These are phyloP conservation scores for Vitis vinifera DNA, from an alignment of 164 flowering plant genomes.

Conservation along the genomic window DNA sequence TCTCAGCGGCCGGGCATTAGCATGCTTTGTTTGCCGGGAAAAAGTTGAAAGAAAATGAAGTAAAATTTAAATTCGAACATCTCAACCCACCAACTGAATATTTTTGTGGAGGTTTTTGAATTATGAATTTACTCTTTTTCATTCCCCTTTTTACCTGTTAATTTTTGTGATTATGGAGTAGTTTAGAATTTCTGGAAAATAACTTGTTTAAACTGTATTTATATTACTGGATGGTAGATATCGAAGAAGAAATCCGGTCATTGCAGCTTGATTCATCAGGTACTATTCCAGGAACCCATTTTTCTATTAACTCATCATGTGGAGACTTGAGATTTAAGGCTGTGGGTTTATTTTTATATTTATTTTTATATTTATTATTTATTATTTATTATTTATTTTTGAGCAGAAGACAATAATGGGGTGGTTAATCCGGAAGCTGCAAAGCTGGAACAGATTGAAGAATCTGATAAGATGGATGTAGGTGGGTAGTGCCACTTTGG, in stretches of 20 bases:
- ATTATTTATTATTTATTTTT: neutral
- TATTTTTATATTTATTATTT: neutral
- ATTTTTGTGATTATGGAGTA: no score
- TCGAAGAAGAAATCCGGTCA: constrained; percentile 69
- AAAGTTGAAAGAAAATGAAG: no score
- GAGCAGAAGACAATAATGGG: constrained; percentile 40
- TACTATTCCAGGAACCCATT: constrained; percentile 9
- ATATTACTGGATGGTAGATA: constrained; percentile 30
- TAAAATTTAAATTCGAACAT: no score
- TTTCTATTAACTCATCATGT: neutral
- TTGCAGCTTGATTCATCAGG: constrained; percentile 78
- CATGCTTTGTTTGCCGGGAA: no score
- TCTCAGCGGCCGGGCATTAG: no score
- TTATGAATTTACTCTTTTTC: no score
- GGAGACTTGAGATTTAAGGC: neutral
- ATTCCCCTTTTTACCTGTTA: no score
- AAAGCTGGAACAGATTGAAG: constrained; percentile 36
- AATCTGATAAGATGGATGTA: constrained; percentile 46
- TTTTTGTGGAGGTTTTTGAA: no score
- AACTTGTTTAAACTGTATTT: neutral
- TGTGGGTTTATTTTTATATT: neutral
- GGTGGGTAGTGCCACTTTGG: constrained; percentile 28
- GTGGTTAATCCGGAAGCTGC: constrained; percentile 32
- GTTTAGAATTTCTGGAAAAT: constrained; percentile 2
- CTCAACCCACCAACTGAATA: no score